These are phyloP conservation scores for Colletotrichum karsti DNA, from an alignment of 2,329 filamentous ascomycete species.

Conservation along the genomic window DNA sequence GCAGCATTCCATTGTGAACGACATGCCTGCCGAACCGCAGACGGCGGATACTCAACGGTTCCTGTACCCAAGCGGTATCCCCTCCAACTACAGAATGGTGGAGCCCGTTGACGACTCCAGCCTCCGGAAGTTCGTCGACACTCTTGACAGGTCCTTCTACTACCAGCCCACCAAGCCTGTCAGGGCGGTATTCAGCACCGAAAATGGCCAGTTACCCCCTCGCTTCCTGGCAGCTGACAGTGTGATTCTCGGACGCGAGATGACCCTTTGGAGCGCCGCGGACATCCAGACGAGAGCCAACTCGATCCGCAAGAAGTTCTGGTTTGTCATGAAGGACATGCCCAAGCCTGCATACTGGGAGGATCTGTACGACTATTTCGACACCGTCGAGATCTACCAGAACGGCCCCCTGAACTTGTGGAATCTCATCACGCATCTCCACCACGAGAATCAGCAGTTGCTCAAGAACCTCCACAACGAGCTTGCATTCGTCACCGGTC, in stretches of 20 bases:
- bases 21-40: slow-evolving; percentile 27
- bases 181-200: slow-evolving; percentile 50
- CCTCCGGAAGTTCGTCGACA: slow-evolving; percentile 42
- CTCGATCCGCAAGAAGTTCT: slow-evolving; percentile 45
- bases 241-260: slow-evolving; percentile 36
- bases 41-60: slow-evolving; percentile 23
- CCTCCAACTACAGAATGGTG: slow-evolving; percentile 43
- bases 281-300: slow-evolving; percentile 50
- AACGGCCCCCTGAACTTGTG: slow-evolving; percentile 58
- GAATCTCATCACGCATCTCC: slow-evolving; percentile 52
- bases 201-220: slow-evolving; percentile 37
- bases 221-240: slow-evolving; percentile 34
- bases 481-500: slow-evolving; percentile 38
- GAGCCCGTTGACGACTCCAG: slow-evolving; percentile 33
- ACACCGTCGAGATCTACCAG: slow-evolving; percentile 55
- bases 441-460: slow-evolving; percentile 48
- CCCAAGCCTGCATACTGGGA: slow-evolving; percentile 41
- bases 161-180: slow-evolving; percentile 39
- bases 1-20: background rate
- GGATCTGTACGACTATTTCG: slow-evolving; percentile 57
- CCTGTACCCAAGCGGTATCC: slow-evolving; percentile 46
- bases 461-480: slow-evolving; percentile 34
- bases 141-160: slow-evolving; percentile 48
- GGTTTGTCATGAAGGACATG: slow-evolving; percentile 45
- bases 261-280: slow-evolving; percentile 47